Base-by-base conservation (phyloP, 2,329 filamentous ascomycete genomes). In the Dryadomyces quercivorus region DNA sequence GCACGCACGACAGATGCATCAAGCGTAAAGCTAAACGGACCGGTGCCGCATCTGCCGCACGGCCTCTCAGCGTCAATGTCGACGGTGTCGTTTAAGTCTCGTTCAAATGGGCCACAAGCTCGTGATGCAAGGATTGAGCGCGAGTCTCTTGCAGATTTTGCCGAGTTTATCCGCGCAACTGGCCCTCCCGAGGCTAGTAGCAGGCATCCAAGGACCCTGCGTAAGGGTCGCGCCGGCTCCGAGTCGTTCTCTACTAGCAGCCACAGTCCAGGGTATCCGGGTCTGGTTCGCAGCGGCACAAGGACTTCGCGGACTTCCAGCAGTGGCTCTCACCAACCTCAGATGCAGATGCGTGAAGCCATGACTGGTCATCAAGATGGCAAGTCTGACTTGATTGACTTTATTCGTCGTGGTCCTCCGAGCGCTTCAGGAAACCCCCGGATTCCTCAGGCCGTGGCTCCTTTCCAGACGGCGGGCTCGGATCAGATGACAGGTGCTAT, bases 331-430 rank as follows among this genome's bases (percentile, higher is more conserved):
- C 71, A 49, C 80, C 79, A 56, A 75, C 86, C 50, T 16, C 15
- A 8, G 42, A 12, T 18, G 36, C 78, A 86, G 67, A 83, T 92
- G 56, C 85, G 89, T 50, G 84, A 89, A 58, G 81, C 88, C 42
- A 75, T 77, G 45, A 76, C 82, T 16, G 76, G 82, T 51, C 72
- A 72, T 55, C 76, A 75, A 52, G 81, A 81, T 51, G 84, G 84
- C 59, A 94, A 84, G 55, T 86, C 88, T 13, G 93, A 96, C 57
- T 72, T 98, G 56, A 95, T 96, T 60, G 91, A 97, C 65, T 97
- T 98, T 67, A 94, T 98, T 60, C 84, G 91, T 48, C 84, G 88
- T 65, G 92, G 91, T 1, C 90, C 90, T 3, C 85, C 87, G 0
- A 77, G 72, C 57, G 66, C 72, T 47, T 70, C 73, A 38, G 75